These are phyloP conservation scores for Ogataea zsoltii DNA, from an alignment of 805 yeast species.

Conservation along the genomic window DNA sequence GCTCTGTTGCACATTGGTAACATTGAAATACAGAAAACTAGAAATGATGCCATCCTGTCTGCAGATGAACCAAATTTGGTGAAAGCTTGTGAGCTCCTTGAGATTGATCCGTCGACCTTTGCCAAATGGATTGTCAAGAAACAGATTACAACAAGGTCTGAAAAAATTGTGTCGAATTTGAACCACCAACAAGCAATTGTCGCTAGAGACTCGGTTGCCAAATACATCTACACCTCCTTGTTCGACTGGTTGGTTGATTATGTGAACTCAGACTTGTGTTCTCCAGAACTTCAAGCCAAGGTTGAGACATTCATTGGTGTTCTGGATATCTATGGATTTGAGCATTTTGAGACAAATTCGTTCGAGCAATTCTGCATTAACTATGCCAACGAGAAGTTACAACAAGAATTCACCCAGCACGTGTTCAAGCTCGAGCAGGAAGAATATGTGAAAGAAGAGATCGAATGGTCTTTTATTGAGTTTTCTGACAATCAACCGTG, in stretches of 20 bases:
- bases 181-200: slow-evolving; percentile 83
- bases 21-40: slow-evolving; percentile 78
- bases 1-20: slow-evolving; percentile 93
- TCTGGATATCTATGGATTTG: slow-evolving; percentile 95
- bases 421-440: slow-evolving; percentile 97
- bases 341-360: slow-evolving; percentile 90
- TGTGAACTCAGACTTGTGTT: slow-evolving; percentile 79
- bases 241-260: slow-evolving; percentile 94
- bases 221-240: slow-evolving; percentile 86
- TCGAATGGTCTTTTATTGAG: slow-evolving; percentile 95
- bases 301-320: slow-evolving; percentile 87
- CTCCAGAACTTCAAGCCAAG: slow-evolving; percentile 61
- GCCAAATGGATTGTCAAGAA: slow-evolving; percentile 92
- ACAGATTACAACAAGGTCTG: slow-evolving; percentile 89
- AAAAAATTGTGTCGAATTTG: slow-evolving; percentile 83
- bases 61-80: slow-evolving; percentile 85
- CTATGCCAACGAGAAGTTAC: slow-evolving; percentile 94
- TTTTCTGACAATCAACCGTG: slow-evolving; percentile 97
- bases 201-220: slow-evolving; percentile 96
- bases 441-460: slow-evolving; percentile 87
- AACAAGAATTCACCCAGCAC: slow-evolving; percentile 96
- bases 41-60: slow-evolving; percentile 77
- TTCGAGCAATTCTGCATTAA: slow-evolving; percentile 97
- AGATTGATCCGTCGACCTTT: slow-evolving; percentile 69
- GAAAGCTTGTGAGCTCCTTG: slow-evolving; percentile 81